These are phyloP conservation scores for Tritrichomonas foetus DNA, from an alignment of 208 protist species.

Conservation along the genomic window DNA sequence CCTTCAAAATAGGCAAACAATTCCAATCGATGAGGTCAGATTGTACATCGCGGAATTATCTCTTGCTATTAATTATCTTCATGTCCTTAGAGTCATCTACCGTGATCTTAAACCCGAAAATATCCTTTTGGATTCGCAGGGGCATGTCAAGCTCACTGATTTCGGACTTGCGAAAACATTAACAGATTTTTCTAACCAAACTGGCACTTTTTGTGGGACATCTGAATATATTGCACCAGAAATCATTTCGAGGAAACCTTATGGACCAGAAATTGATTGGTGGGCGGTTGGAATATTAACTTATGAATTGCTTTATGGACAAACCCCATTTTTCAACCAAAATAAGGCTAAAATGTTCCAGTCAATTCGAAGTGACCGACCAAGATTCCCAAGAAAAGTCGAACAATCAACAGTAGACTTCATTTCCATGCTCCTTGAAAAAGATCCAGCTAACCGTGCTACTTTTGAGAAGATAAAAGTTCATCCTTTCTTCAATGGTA, in stretches of 20 bases:
- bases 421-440: not conserved
- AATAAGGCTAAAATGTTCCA: not conserved
- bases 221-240: conserved; percentile 19
- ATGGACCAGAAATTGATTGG: not conserved
- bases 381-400: not conserved
- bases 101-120: conserved; percentile 40
- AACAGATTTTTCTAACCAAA: not conserved
- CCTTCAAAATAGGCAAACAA: not conserved
- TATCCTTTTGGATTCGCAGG: not conserved
- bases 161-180: conserved; percentile 1
- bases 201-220: conserved; percentile 10
- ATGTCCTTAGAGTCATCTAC: not conserved
- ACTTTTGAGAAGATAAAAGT: not conserved
- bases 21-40: not conserved
- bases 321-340: not conserved
- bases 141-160: not conserved
- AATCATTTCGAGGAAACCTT: not conserved
- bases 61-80: not conserved
- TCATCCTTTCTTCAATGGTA: not conserved
- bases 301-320: not conserved
- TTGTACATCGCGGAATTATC: not conserved
- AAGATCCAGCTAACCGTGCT: not conserved
- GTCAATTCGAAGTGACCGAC: not conserved
- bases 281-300: conserved; percentile 1
- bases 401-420: not conserved